A percentile compares a stretch with the other conserved stretches of the same genome.
phyloP scores from a whole-genome alignment of 2,329 filamentous ascomycete species.

The Colletotrichum eleusines region DNA sequence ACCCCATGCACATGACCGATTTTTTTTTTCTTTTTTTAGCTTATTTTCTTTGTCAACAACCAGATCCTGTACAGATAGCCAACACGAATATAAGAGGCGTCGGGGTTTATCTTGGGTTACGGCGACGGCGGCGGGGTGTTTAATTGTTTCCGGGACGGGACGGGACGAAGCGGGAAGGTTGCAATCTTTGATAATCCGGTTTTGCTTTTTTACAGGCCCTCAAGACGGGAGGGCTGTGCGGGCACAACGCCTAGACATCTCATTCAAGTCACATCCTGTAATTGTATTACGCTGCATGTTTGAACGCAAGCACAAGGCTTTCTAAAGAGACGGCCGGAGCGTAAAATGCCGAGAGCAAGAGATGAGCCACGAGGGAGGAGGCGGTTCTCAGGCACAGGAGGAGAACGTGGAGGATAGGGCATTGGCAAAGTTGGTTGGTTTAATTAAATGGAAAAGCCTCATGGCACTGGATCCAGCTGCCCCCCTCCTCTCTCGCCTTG shows the following conservation, averaged over 20 bases:
- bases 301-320: slow-evolving; percentile 21
- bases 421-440: background rate
- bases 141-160: slow-evolving; percentile 9
- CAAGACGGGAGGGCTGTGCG: background rate
- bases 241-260: slow-evolving; percentile 16
- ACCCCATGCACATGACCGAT: slow-evolving; percentile 38
- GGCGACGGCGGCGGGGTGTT: background rate
- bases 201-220: background rate
- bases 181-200: background rate
- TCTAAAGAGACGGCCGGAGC: background rate
- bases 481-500: background rate
- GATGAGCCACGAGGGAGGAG: background rate
- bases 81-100: slow-evolving; percentile 23
- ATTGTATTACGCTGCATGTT: slow-evolving; percentile 27
- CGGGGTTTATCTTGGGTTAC: slow-evolving; percentile 18
- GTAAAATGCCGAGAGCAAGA: slow-evolving; percentile 1
- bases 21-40: background rate
- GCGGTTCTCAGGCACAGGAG: background rate
- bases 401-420: background rate
- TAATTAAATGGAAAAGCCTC: background rate
- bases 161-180: slow-evolving; percentile 26
- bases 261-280: slow-evolving; percentile 22
- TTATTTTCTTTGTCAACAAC: slow-evolving; percentile 28
- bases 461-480: background rate
- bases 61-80: slow-evolving; percentile 27